These are phyloP conservation scores for Ganoderma lucidum DNA, from an alignment of 1,284 basidiomycete species.

Conservation along the genomic window DNA sequence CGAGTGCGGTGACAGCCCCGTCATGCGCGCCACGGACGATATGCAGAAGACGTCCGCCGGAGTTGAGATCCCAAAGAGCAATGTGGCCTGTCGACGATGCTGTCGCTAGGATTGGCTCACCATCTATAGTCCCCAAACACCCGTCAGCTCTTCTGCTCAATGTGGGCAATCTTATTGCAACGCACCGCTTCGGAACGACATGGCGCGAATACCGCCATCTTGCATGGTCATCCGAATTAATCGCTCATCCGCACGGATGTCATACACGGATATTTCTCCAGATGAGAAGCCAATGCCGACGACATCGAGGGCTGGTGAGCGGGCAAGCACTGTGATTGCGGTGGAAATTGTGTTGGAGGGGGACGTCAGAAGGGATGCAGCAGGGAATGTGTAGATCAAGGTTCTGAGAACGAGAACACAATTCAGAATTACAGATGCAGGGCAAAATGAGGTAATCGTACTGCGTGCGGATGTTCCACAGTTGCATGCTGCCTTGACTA, in stretches of 20 bases:
- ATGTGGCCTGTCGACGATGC: slow-evolving; percentile 89
- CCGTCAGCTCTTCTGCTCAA: slow-evolving; percentile 1
- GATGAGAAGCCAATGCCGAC: slow-evolving; percentile 91
- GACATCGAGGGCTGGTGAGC: slow-evolving; percentile 97
- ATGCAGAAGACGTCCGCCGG: slow-evolving; percentile 83
- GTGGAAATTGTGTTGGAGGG: slow-evolving; percentile 45
- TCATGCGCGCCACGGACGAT: slow-evolving; percentile 90
- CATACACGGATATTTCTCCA: slow-evolving; percentile 89
- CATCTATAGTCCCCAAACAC: slow-evolving; percentile 58
- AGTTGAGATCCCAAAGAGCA: slow-evolving; percentile 90
- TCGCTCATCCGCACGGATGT: slow-evolving; percentile 89
- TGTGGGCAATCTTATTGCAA: slow-evolving; percentile 15
- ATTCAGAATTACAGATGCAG: slow-evolving; percentile 15
- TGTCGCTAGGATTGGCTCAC: slow-evolving; percentile 87
- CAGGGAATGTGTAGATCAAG: slow-evolving; percentile 70
- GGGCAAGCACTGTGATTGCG: slow-evolving; percentile 82
- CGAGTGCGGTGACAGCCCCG: slow-evolving; percentile 77
- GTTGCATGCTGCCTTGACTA: slow-evolving; percentile 81
- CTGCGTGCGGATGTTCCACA: slow-evolving; percentile 95
- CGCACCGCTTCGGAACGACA: slow-evolving; percentile 91
- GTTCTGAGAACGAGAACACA: slow-evolving; percentile 49
- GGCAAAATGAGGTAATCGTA: slow-evolving; percentile 47
- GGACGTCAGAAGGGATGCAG: slow-evolving; percentile 58
- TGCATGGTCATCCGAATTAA: slow-evolving; percentile 91
- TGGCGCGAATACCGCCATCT: slow-evolving; percentile 75